Evolutionary conservation across 2,329 filamentous ascomycete genomes (phyloP), one percentile per base, ranked within the genome.

Genomic region (Fusarium stilboides): DNA sequence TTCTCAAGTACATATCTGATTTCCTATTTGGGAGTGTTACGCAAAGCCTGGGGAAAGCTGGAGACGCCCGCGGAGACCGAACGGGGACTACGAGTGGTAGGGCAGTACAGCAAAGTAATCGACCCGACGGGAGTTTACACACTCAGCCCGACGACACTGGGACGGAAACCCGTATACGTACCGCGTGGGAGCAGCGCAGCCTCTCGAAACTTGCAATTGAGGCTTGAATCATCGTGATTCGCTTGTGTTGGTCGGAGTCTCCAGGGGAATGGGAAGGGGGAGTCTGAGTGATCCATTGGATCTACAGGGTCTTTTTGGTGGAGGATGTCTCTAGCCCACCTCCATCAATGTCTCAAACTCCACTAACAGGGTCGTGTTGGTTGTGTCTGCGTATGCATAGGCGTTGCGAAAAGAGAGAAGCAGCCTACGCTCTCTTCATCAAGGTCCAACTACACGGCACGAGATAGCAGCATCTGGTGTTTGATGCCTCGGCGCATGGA

Each of bases 291-390:
- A 68, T 64, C 58, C 34, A 64, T 73, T 69, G 59, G 70, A 73
- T 73, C 70, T 73, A 71, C 65, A 73, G 70, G 70, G 70, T 73
- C 68, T 51, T 68, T 52, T 51, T 20, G n/a, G 66, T 53, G 66
- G 62, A 68, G 50, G 65, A 61, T 49, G 65, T 65, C 50, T 68
- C 54, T 54, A 60, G 34, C 43, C 64, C 64, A 51, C 54, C 45
- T 65, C 51, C 36, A 55, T 55, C 45, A 56, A 20, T 69, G 66
- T 69, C 61, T 69, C 37, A 33, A 63, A 63, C 52, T 53, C 62
- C 62, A 69, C 67, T 58, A 55, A 26, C 22, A 68, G 36, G 31
- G 46, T 19, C 49, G 26, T 39, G 24, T 44, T 57, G 44, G 58
- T 57, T 57, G 57, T 57, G 37, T 57, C 40, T 55, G 34, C 26